phyloP scores from a whole-genome alignment of 2,329 filamentous ascomycete genomes.

The Daldinia sp. region DNA sequence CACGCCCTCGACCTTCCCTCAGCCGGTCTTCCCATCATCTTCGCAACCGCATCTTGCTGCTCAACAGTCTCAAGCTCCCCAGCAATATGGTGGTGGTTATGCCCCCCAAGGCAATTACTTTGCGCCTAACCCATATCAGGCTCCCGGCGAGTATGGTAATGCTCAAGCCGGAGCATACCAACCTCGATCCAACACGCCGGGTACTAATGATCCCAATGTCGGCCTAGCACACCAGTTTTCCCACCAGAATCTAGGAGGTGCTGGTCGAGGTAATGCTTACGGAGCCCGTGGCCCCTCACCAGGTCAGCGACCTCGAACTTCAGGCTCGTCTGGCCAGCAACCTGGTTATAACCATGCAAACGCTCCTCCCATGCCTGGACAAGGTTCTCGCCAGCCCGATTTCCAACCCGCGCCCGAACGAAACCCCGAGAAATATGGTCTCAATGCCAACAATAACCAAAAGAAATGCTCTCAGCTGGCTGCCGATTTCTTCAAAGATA shows the following conservation, averaged over 20 bases:
- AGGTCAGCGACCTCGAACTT: constrained; percentile 82
- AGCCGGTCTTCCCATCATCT: constrained; percentile 72
- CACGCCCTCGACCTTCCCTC: constrained; percentile 94
- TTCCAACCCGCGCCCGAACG: constrained; percentile 83
- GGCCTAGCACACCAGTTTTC: constrained; percentile 96
- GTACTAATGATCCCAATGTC: constrained; percentile 83
- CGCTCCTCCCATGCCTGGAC: constrained; percentile 72
- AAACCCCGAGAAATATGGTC: constrained; percentile 81
- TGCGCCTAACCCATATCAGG: constrained; percentile 64
- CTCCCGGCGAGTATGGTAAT: constrained; percentile 43
- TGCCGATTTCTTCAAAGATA: constrained; percentile 97
- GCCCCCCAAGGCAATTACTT: constrained; percentile 65
- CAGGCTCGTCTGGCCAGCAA: constrained; percentile 72
- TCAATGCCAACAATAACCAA: constrained; percentile 72
- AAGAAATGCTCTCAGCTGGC: constrained; percentile 76
- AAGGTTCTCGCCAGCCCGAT: constrained; percentile 67
- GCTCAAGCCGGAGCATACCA: constrained; percentile 52
- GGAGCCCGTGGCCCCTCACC: constrained; percentile 73
- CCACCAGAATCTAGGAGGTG: constrained; percentile 87
- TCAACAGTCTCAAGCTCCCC: constrained; percentile 49
- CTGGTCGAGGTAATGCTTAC: constrained; percentile 74
- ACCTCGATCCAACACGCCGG: constrained; percentile 64
- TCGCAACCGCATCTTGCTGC: constrained; percentile 60
- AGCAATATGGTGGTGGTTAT: constrained; percentile 59
- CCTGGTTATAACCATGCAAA: constrained; percentile 70